Conservation (phyloP, 371 early-diverging fungal species). For the Mortierella sp. region DNA sequence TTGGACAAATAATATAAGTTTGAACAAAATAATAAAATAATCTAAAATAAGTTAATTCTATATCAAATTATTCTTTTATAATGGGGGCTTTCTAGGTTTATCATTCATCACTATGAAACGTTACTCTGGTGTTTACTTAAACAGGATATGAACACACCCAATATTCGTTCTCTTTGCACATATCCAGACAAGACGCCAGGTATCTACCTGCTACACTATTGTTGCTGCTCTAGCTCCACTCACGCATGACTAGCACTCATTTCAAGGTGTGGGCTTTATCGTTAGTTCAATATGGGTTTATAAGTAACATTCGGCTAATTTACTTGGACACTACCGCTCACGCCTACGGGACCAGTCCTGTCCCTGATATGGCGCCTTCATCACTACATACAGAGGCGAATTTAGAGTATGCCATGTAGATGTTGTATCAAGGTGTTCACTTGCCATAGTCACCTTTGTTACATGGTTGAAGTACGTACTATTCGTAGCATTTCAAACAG, state of each 20-base stretch:
- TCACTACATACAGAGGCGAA: no score
- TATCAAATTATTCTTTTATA: not conserved
- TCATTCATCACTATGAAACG: conserved; percentile 13
- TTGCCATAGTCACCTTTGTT: not conserved
- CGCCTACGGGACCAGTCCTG: no score
- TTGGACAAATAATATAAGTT: not conserved
- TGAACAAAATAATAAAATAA: not conserved
- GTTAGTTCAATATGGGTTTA: no score
- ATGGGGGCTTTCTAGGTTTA: conserved; percentile 11
- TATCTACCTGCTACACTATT: not conserved
- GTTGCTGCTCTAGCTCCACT: no score
- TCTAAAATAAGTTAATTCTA: not conserved
- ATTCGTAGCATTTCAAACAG: conserved; percentile 4
- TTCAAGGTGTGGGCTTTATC: no score
- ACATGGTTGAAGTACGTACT: not conserved
- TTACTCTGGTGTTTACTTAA: conserved; percentile 21
- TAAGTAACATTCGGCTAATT: no score
- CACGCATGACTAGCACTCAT: no score
- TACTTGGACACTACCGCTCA: no score
- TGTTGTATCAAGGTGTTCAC: not conserved
- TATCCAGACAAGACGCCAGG: not conserved
- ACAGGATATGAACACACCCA: not conserved
- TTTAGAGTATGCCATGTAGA: not conserved
- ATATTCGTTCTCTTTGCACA: not conserved
- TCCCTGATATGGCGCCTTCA: no score